Conservation (phyloP, 441 rosid species). For the Euphorbia corollata region DNA sequence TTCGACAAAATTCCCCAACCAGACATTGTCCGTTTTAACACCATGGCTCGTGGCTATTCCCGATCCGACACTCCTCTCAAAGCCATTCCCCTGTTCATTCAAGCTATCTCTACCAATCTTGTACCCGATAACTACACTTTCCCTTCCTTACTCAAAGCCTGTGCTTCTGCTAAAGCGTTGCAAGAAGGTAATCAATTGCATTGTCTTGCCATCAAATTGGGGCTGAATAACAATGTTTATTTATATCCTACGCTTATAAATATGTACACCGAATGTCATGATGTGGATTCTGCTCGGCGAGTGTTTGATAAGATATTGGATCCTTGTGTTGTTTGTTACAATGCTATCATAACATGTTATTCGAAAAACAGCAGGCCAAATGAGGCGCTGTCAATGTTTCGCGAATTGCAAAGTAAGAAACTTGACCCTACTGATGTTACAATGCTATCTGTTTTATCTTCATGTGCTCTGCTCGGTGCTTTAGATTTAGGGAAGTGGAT, state of each 20-base stretch:
- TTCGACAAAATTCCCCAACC: slow-evolving; percentile 56
- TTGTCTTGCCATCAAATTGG: slow-evolving; percentile 49
- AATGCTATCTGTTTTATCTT: slow-evolving; percentile 60
- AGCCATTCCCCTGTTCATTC: slow-evolving; percentile 37
- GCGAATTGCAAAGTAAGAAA: slow-evolving; percentile 52
- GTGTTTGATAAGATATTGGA: slow-evolving; percentile 49
- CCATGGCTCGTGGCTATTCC: slow-evolving; percentile 65
- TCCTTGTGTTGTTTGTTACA: slow-evolving; percentile 60
- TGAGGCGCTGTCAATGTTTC: slow-evolving; percentile 62
- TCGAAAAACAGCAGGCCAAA: slow-evolving; percentile 58
- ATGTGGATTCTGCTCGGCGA: slow-evolving; percentile 51
- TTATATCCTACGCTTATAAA: slow-evolving; percentile 59
- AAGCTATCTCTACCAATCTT: slow-evolving; percentile 31
- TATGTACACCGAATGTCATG: slow-evolving; percentile 59
- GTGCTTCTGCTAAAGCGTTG: slow-evolving; percentile 32
- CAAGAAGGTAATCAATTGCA: slow-evolving; percentile 72
- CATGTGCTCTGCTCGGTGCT: slow-evolving; percentile 64
- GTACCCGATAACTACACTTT: slow-evolving; percentile 61
- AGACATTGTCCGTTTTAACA: slow-evolving; percentile 41
- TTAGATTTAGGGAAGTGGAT: slow-evolving; percentile 77
- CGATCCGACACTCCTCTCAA: slow-evolving; percentile 38
- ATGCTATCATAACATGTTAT: slow-evolving; percentile 60
- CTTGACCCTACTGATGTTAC: slow-evolving; percentile 63
- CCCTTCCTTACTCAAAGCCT: slow-evolving; percentile 56
- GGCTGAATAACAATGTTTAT: slow-evolving; percentile 37